phyloP scores from a whole-genome alignment of 768 basidiomycete species.

The Russula ochroleuca region DNA sequence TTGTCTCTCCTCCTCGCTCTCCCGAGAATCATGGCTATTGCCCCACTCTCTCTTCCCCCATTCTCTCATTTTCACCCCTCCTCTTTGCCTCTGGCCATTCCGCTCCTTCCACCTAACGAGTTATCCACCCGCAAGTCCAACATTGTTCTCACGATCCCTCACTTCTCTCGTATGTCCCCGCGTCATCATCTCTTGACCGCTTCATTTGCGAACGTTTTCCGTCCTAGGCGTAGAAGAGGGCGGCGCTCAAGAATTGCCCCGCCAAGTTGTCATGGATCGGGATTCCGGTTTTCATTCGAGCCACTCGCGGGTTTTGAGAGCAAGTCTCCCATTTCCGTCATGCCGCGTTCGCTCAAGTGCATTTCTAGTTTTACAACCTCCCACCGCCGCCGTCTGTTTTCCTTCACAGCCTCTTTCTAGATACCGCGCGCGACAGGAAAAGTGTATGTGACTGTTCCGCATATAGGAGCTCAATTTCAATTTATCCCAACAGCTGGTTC shows the following conservation, averaged over 20 bases:
- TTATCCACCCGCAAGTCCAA: neutral
- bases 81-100: neutral
- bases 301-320: constrained; percentile 20
- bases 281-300: constrained; percentile 19
- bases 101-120: neutral
- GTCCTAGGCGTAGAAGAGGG: neutral
- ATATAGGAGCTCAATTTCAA: neutral
- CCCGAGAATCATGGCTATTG: constrained; percentile 3
- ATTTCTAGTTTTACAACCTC: constrained; percentile 39
- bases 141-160: neutral
- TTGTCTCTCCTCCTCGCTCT: neutral
- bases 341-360: neutral
- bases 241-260: neutral
- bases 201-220: neutral
- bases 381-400: constrained; percentile 38
- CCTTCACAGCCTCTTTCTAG: constrained; percentile 40
- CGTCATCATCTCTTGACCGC: neutral
- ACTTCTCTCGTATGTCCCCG: neutral
- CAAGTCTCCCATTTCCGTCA: neutral
- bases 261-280: neutral
- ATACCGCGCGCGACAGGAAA: constrained; percentile 28
- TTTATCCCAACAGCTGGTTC: constrained; percentile 4
- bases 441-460: constrained; percentile 1
- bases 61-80: neutral
- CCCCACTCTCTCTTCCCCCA: neutral